These are phyloP conservation scores for Zarea fungicola DNA, from an alignment of 2,329 filamentous ascomycete species.

Conservation along the genomic window DNA sequence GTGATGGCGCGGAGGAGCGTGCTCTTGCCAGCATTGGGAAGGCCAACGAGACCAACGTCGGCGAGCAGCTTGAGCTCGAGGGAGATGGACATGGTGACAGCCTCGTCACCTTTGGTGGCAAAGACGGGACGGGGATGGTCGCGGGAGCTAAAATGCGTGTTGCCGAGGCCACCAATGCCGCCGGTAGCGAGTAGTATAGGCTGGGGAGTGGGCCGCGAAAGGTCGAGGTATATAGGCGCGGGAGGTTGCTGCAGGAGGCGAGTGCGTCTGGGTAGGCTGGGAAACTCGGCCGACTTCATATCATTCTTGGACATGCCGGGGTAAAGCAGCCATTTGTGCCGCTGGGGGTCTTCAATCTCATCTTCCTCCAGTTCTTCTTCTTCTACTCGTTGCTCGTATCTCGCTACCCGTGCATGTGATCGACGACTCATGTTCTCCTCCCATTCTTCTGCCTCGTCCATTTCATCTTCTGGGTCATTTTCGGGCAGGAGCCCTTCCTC, in stretches of 20 bases:
- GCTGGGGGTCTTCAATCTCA: slow-evolving; percentile 40
- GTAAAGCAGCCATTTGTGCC: slow-evolving; percentile 81
- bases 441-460: slow-evolving; percentile 23
- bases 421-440: slow-evolving; percentile 24
- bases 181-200: slow-evolving; percentile 85
- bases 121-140: slow-evolving; percentile 74
- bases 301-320: slow-evolving; percentile 70
- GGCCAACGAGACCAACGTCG: slow-evolving; percentile 87
- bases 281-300: slow-evolving; percentile 49
- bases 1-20: slow-evolving; percentile 83
- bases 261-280: slow-evolving; percentile 46
- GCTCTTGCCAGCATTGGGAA: slow-evolving; percentile 95
- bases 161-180: slow-evolving; percentile 84
- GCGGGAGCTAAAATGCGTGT: slow-evolving; percentile 83
- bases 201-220: slow-evolving; percentile 70
- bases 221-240: slow-evolving; percentile 66
- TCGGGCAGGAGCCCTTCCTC: slow-evolving; percentile 16
- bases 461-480: slow-evolving; percentile 23
- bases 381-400: slow-evolving; percentile 1
- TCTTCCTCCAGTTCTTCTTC: slow-evolving; percentile 32
- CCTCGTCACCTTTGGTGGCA: slow-evolving; percentile 78
- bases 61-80: slow-evolving; percentile 93
- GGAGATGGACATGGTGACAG: slow-evolving; percentile 72
- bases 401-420: background rate
- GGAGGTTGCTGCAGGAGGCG: slow-evolving; percentile 62